Percentiles rank a stretch among this genome's conserved stretches.
phyloP scores from a whole-genome alignment of 2,329 filamentous ascomycete genomes.

The Paracorniculantispora psalliotae region DNA sequence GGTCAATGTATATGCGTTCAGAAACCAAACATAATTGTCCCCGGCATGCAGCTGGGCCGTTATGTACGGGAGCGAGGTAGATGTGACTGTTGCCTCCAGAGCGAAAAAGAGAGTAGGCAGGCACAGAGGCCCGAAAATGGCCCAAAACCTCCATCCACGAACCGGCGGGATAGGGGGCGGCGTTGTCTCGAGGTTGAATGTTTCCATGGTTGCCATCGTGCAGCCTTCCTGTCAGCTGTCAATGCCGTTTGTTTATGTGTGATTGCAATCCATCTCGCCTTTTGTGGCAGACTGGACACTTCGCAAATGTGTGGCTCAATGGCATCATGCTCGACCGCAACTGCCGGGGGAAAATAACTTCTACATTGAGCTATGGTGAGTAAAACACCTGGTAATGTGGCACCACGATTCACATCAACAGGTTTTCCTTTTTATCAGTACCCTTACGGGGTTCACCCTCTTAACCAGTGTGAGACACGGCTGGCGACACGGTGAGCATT shows the following conservation, averaged over 20 bases:
- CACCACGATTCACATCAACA: too few relatives aligned
- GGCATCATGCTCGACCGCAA: too few relatives aligned
- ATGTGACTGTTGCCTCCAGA: background rate
- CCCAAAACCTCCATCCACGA: background rate
- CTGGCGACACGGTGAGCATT: too few relatives aligned
- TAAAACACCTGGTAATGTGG: too few relatives aligned
- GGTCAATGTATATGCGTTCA: background rate
- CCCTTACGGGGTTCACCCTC: too few relatives aligned
- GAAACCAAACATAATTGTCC: background rate
- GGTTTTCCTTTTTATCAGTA: too few relatives aligned
- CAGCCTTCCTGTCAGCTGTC: too few relatives aligned
- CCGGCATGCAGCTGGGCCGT: background rate
- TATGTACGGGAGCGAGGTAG: background rate
- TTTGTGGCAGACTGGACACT: too few relatives aligned
- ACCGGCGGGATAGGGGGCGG: background rate
- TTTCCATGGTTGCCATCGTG: background rate
- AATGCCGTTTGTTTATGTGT: background rate
- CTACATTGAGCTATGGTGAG: too few relatives aligned
- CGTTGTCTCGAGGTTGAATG: background rate
- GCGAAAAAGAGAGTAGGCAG: background rate
- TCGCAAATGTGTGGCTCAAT: too few relatives aligned
- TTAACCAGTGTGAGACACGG: too few relatives aligned
- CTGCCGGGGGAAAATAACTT: too few relatives aligned
- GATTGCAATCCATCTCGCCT: background rate
- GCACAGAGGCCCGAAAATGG: background rate